Evolutionary conservation across 257 asterid genomes (phyloP).

Genomic region (Catharanthus roseus): DNA sequence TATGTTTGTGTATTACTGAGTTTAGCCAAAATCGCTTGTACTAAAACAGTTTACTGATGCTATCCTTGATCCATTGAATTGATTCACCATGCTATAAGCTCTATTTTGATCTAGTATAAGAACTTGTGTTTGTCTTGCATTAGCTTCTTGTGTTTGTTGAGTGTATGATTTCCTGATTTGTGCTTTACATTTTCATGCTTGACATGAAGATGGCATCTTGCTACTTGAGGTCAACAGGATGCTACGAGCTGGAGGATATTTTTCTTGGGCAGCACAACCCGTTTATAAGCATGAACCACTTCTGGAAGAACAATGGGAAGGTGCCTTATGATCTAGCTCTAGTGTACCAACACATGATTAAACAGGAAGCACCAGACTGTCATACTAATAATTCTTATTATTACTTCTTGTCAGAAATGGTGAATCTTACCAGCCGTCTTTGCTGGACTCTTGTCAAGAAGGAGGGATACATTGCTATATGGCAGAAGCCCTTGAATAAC

Average conservation of each 20-base stretch:
- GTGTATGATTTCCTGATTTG: background rate
- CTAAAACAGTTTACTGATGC: background rate
- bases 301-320: conserved; percentile 93
- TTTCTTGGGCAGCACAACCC: conserved; percentile 97
- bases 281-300: conserved; percentile 82
- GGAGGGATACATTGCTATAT: conserved; percentile 90
- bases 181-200: conserved; percentile 13
- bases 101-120: background rate
- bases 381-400: background rate
- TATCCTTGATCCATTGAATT: background rate
- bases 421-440: conserved; percentile 66
- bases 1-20: background rate
- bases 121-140: background rate
- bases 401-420: conserved; percentile 54
- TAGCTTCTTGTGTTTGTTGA: background rate
- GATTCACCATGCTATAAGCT: background rate
- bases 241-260: conserved; percentile 96
- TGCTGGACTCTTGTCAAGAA: conserved; percentile 94
- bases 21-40: background rate
- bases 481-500: conserved; percentile 87
- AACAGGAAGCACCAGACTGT: background rate
- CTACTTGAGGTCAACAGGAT: conserved; percentile 92
- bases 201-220: conserved; percentile 69
- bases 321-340: conserved; percentile 21
- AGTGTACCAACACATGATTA: background rate